A percentile compares a stretch with the other conserved stretches of the same genome.
phyloP scores from a whole-genome alignment of 441 rosid species.

The Aquilaria agallochum region DNA sequence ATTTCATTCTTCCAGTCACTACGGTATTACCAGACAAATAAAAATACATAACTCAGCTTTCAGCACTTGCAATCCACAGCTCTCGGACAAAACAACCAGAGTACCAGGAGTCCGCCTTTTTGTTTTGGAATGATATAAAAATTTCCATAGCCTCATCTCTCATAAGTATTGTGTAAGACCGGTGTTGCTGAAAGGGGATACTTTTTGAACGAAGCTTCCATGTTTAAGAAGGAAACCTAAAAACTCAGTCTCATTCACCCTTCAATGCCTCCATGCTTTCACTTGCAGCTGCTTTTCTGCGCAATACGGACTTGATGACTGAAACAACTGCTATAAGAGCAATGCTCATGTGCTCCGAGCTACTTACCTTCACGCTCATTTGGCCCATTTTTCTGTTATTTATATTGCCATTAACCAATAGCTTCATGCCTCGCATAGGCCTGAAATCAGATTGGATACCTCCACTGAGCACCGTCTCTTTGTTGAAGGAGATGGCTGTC shows the following conservation, averaged over 20 bases:
- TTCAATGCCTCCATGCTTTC: conserved; percentile 31
- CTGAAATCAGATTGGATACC: conserved; percentile 69
- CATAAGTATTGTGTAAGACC: too few species aligned
- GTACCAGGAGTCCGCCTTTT: too few species aligned
- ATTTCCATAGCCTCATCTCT: too few species aligned
- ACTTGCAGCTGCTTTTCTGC: conserved; percentile 34
- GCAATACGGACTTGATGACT: conserved; percentile 46
- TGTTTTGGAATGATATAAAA: too few species aligned
- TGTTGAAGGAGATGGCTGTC: conserved; percentile 62
- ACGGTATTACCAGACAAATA: too few species aligned
- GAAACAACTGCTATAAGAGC: conserved; percentile 59
- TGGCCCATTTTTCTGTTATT: conserved; percentile 81
- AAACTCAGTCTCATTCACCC: conserved; percentile 27
- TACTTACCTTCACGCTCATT: conserved; percentile 54
- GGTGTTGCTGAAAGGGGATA: neutral
- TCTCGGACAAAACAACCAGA: too few species aligned
- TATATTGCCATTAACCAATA: conserved; percentile 55
- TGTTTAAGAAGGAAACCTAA: conserved; percentile 1
- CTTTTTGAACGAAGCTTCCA: neutral
- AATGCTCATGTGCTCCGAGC: conserved; percentile 68
- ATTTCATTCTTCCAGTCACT: neutral
- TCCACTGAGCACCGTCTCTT: conserved; percentile 70
- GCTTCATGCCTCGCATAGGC: conserved; percentile 47
- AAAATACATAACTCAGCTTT: too few species aligned
- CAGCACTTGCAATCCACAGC: too few species aligned